A percentile compares a stretch with the other conserved stretches of the same genome.
These are phyloP conservation scores for Cucurbita argyrosperma DNA, from an alignment of 306 rosid species.

Conservation along the genomic window DNA sequence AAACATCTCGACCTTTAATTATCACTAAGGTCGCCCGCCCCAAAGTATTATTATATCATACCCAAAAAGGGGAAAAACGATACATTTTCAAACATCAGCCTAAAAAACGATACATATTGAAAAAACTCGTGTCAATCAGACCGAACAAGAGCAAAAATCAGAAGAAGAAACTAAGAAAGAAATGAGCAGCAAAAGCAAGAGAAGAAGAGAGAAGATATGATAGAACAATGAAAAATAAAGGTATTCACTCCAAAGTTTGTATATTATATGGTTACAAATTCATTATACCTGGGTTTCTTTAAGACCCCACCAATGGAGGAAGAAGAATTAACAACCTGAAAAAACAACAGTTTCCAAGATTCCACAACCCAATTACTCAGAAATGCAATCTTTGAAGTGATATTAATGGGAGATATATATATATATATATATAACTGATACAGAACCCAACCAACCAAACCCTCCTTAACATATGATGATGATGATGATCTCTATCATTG, in stretches of 20 bases:
- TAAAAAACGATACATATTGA: too few relatives aligned
- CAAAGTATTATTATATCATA: too few relatives aligned
- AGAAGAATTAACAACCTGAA: neutral
- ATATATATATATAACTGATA: neutral
- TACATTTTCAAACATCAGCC: too few relatives aligned
- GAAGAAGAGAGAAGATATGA: neutral
- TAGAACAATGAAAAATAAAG: neutral
- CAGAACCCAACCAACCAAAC: neutral
- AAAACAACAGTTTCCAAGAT: neutral
- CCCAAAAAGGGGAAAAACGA: too few relatives aligned
- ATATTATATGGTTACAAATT: neutral
- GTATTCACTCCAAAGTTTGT: neutral
- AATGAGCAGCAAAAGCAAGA: neutral
- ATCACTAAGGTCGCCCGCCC: too few relatives aligned
- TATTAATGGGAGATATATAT: neutral
- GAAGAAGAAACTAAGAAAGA: too few relatives aligned
- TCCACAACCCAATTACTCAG: neutral
- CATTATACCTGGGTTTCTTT: constrained; percentile 1
- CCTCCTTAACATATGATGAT: neutral
- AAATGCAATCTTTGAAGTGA: neutral
- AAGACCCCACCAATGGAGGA: constrained; percentile 1
- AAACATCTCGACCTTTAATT: too few relatives aligned
- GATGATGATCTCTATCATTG: neutral
- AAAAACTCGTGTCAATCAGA: too few relatives aligned
- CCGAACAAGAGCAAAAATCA: too few relatives aligned